Percentiles rank a stretch among this genome's conserved stretches.
These are phyloP conservation scores for Neopestalotiopsis rosae DNA, from an alignment of 2,329 filamentous ascomycete species.

Conservation along the genomic window DNA sequence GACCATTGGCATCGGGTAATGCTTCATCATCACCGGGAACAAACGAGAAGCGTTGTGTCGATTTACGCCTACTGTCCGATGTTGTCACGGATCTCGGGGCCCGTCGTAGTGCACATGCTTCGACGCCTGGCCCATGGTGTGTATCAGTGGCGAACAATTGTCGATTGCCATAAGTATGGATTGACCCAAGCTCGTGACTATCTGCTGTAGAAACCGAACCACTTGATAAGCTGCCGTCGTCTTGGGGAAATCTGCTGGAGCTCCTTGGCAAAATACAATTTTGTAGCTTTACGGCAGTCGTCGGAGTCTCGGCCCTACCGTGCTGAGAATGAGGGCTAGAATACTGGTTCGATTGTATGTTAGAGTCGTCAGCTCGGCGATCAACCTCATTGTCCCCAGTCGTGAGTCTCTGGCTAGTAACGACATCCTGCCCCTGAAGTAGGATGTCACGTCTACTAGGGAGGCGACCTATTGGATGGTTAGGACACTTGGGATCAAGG, in stretches of 20 bases:
- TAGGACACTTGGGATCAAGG: neutral
- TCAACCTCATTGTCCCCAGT: constrained; percentile 21
- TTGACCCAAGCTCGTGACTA: neutral
- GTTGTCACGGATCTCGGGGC: neutral
- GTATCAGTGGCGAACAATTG: neutral
- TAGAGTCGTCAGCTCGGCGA: neutral
- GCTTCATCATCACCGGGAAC: constrained; percentile 12
- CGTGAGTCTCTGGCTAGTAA: constrained; percentile 32
- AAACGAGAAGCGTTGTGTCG: constrained; percentile 17
- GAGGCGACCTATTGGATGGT: constrained; percentile 18
- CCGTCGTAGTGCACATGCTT: neutral
- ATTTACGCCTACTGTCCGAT: neutral
- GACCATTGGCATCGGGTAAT: neutral
- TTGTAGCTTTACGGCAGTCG: too few species aligned
- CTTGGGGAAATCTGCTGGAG: neutral
- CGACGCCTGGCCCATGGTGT: neutral
- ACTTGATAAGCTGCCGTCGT: neutral
- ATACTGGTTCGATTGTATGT: neutral
- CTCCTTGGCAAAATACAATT: neutral
- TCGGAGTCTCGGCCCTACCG: neutral
- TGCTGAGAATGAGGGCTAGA: neutral
- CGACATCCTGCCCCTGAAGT: constrained; percentile 30
- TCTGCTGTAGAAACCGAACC: neutral
- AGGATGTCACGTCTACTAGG: constrained; percentile 26
- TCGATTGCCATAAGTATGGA: neutral